phyloP scores from a whole-genome alignment of 2,329 filamentous ascomycete genomes.

The Colletotrichum aenigma region DNA sequence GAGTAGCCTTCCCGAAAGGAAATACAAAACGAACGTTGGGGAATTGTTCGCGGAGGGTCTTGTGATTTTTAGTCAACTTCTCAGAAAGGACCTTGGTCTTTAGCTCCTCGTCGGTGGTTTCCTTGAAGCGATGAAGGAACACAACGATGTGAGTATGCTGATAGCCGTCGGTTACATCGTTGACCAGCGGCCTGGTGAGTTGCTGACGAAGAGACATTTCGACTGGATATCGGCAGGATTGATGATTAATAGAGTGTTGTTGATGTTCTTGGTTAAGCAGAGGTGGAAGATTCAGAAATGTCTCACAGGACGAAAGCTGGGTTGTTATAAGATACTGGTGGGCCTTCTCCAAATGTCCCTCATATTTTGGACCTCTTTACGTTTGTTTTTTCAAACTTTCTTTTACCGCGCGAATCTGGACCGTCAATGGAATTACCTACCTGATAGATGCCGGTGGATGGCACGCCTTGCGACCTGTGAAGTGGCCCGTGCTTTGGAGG shows the following conservation, averaged over 20 bases:
- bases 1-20: not conserved
- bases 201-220: not conserved
- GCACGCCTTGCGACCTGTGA: not conserved
- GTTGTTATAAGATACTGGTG: not conserved
- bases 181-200: not conserved
- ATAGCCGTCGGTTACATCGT: not conserved
- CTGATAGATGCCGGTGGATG: not conserved
- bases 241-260: not conserved
- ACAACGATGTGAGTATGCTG: not conserved
- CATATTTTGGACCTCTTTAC: not conserved
- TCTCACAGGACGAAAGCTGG: not conserved
- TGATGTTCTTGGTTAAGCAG: not conserved
- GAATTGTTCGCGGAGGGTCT: not conserved
- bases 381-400: not conserved
- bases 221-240: not conserved
- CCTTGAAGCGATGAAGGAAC: not conserved
- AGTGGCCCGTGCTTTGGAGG: not conserved
- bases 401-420: not conserved
- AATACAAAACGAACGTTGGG: not conserved
- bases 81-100: not conserved
- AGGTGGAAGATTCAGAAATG: not conserved
- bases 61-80: not conserved
- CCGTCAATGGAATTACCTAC: not conserved
- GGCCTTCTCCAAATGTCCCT: not conserved
- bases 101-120: not conserved